phyloP scores from a whole-genome alignment of 2,329 filamentous ascomycete genomes.

The Cercospora zeae-maydis region DNA sequence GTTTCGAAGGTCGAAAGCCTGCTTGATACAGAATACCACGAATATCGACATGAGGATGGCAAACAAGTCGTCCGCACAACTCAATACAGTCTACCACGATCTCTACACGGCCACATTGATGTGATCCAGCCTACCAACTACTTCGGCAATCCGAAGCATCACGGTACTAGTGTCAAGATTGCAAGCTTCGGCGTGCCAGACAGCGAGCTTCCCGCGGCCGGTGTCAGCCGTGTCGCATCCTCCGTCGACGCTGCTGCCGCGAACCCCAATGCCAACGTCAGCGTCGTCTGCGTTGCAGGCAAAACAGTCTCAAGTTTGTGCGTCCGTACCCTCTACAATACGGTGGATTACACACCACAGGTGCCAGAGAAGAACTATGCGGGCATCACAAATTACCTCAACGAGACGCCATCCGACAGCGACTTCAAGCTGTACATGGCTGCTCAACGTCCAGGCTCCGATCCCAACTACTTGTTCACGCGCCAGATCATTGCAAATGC shows the following conservation, averaged over 20 bases:
- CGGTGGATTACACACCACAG: conserved; percentile 37
- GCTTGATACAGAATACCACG: conserved; percentile 56
- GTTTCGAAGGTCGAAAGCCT: conserved; percentile 48
- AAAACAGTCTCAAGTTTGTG: conserved; percentile 49
- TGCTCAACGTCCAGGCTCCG: conserved; percentile 13
- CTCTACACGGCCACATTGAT: conserved; percentile 55
- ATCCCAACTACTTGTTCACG: conserved; percentile 25
- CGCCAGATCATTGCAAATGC: conserved; percentile 57
- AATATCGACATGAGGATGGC: conserved; percentile 46
- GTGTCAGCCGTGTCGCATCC: conserved; percentile 1
- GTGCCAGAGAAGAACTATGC: conserved; percentile 31
- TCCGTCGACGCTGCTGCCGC: neutral
- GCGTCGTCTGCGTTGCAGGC: conserved; percentile 13
- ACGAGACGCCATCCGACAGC: conserved; percentile 38
- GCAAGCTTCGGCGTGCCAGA: conserved; percentile 8
- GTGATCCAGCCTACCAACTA: conserved; percentile 56
- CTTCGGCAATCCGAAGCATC: conserved; percentile 20
- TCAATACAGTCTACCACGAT: conserved; percentile 60
- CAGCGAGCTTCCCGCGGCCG: neutral
- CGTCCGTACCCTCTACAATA: conserved; percentile 51
- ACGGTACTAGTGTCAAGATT: conserved; percentile 13
- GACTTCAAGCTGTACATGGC: conserved; percentile 22
- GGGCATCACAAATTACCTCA: conserved; percentile 46
- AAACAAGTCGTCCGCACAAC: conserved; percentile 52
- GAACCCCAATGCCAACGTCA: conserved; percentile 1